A percentile compares a stretch with the other conserved stretches of the same genome.
Evolutionary conservation across 2,329 filamentous ascomycete genomes (phyloP).

Genomic region (Botrytis porri): DNA sequence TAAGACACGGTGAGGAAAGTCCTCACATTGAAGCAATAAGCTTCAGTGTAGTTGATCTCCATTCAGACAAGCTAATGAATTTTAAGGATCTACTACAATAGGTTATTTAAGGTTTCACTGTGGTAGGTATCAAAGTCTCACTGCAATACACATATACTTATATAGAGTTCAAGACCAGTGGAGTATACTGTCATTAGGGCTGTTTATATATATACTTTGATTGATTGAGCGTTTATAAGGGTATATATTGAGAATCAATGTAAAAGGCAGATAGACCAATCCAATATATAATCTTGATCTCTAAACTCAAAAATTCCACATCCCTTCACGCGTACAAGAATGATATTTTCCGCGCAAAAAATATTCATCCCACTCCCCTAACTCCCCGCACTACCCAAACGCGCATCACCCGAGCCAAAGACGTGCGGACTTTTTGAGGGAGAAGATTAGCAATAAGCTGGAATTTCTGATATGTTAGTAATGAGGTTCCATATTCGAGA

Average conservation of each 20-base stretch:
- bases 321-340: background rate
- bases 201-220: background rate
- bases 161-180: background rate
- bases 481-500: background rate
- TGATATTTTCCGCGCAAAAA: background rate
- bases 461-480: background rate
- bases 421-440: background rate
- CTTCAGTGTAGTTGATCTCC: background rate
- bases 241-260: background rate
- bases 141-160: background rate
- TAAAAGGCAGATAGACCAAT: rapidly evolving
- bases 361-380: background rate
- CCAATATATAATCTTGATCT: background rate
- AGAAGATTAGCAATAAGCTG: background rate
- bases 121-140: background rate
- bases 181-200: background rate
- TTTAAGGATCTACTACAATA: background rate
- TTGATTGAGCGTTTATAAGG: background rate
- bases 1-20: background rate
- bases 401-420: background rate
- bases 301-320: background rate
- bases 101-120: background rate
- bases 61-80: background rate
- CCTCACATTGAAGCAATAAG: background rate
- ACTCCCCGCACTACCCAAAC: conserved; percentile 12